Percentiles rank a stretch among this genome's conserved stretches.
Evolutionary conservation across 2,329 filamentous ascomycete species (phyloP).

Genomic region (Trichoderma sp.): DNA sequence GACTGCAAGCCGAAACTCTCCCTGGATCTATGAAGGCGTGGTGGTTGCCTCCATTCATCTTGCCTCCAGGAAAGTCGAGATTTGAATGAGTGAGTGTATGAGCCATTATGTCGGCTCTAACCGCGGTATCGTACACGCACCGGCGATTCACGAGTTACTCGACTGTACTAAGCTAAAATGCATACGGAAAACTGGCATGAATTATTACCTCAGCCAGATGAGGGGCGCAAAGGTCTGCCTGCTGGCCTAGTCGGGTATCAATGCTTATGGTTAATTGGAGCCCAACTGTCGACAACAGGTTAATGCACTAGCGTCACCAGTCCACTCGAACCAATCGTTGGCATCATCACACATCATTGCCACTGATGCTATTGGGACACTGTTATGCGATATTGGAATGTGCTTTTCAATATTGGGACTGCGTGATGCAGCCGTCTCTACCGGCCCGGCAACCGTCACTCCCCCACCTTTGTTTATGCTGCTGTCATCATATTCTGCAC

Average conservation of each 20-base stretch:
- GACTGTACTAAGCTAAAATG: background rate
- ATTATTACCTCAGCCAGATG: conserved; percentile 15
- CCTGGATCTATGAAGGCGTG: background rate
- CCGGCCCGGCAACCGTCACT: background rate
- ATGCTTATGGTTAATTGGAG: conserved; percentile 39
- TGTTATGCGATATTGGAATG: background rate
- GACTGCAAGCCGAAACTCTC: background rate
- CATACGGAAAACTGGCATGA: background rate
- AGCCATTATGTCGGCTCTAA: background rate
- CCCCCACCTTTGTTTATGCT: background rate
- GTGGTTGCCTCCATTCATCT: background rate
- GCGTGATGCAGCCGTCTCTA: background rate
- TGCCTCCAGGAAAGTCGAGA: background rate
- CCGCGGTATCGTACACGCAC: background rate
- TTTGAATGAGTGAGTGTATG: background rate
- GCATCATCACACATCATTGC: conserved; percentile 1
- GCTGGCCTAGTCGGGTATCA: conserved; percentile 38
- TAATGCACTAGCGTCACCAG: conserved; percentile 31
- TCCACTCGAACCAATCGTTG: conserved; percentile 3
- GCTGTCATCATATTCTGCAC: background rate
- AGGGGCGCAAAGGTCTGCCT: background rate
- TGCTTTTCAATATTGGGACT: background rate
- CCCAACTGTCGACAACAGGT: conserved; percentile 31
- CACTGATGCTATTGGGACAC: background rate
- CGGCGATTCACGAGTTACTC: background rate